Base-by-base conservation (phyloP, 1,139 yeast genomes). In the Lodderomyces metapsilosis region DNA sequence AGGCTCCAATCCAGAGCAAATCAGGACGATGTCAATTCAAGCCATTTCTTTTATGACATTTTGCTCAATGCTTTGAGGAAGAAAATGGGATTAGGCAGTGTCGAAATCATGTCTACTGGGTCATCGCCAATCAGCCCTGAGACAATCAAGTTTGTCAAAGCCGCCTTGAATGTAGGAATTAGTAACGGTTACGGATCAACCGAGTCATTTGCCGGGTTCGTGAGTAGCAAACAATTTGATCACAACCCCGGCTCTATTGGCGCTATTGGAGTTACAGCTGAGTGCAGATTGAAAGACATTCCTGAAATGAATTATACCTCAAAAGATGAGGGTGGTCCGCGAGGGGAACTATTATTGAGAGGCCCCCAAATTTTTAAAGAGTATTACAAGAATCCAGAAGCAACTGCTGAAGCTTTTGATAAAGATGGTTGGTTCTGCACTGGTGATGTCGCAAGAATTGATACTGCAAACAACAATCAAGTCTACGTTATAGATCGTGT, bases 161-260 rank as follows among this genome's bases (percentile, higher is more conserved):
- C 74, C 2, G 45, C 68, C 3, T 57, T 71, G 41, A 64, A 66
- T 45, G 41, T 62, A 25, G 78, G 76, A 17, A 46, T 72, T 43
- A 40, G 59, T 23, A 76, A 71, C 53, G 77, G 76, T 38, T 72
- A 70, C 49, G 78, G 78, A 7, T 62, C 68, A 47, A 71, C 76
- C 24, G 78, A 72, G 50, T 60, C 72, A 6, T 70, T 70, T 53
- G 76, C 74, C 11, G 76, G 76, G 15, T 48, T 68, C 35, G 56
- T 64, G 46, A 41, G 55, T 8, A 61, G 74, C 2, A 50, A 53
- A 31, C 52, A 50, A 22, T 64, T 34, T 32, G 47, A 43, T 44
- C 56, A 63, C 11, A 49, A 52, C 10, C 74, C 76, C 1, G 76
- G 76, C 11, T 61, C 69, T 18, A 68, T 74, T 52, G 76, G 76